Evolutionary conservation across 169 alveolate genomes (phyloP), one percentile per base, ranked within the genome.

Genomic region (Cryptosporidium tyzzeri): DNA sequence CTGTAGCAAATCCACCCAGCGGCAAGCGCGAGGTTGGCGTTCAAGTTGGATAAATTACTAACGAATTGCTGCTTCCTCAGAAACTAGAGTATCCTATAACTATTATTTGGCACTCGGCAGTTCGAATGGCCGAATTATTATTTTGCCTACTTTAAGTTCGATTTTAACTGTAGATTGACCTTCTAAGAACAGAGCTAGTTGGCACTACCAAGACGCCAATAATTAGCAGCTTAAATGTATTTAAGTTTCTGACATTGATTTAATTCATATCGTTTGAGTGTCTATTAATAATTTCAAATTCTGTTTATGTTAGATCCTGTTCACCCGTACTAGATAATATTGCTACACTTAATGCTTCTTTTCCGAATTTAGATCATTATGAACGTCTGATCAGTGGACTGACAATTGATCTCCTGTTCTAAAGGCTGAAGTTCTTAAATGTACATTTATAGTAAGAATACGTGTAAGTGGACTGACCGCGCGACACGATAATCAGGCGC

Each of bases 401-500:
- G 0, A 0, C 12, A 21, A 14, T 3, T 5, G 9, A 5, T 37
- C 9, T 5, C 0, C 0, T 48, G 5, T 48, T n/a, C 0, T 48
- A 1, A 21, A 3, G 55, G 23, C 21, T 48, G 12, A 14, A 14
- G 12, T 48, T 14, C 23, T 55, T 9, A 0, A 23, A 7, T 53
- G 0, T 53, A n/a, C n/a, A 0, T 53, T 53, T 1, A 3, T 9
- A 23, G 6, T 0, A 53, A 31, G 14, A 21, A 18, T 55, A 55
- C 67, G 67, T 26, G 5, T 29, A 55, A 5, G 67, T 55, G 67
- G 67, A 55, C 29, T 0, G 5, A 8, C 14, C 18, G 1, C 29
- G 12, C 10, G 16, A 35, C 33, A 44, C 31, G n/a, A 10, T 21
- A 37, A 12, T 48, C 12, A 12, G 85, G 85, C 85, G 85, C 69